Evolutionary conservation across 768 basidiomycete species (phyloP), one percentile per base, ranked within the genome.

Genomic region (Kwoniella newhampshirensis): DNA sequence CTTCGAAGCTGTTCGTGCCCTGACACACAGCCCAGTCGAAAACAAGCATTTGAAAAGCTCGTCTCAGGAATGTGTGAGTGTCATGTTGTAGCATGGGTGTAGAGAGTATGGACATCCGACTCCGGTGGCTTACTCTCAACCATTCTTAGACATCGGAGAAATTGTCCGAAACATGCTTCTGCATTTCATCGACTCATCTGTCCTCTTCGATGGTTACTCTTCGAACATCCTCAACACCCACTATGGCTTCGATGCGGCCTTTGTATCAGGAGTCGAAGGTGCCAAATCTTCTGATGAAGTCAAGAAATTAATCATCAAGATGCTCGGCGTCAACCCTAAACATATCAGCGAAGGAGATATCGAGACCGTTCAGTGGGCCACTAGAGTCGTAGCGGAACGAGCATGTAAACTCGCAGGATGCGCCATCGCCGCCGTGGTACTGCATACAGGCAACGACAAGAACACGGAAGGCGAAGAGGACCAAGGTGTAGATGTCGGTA

Each of bases 1-100:
- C 28, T 37, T n/a, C n/a, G n/a, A n/a, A n/a, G n/a, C n/a, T n/a
- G n/a, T n/a, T n/a, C n/a, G n/a, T n/a, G n/a, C n/a, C 26, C 27
- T 53, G 20, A 42, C 13, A 2, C 11, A 20, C 7, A 18, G 13
- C 30, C 3, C 51, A 79, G 78, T 23, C 81, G 83, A 32, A 87
- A 83, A 74, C 96, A 98, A 75, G 89, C 89, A 1, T 98, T 91
- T 73, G 96, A 99, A 78, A 99, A 98, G 80, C 91, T 96, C 79
- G 88, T 99, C 65, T 96, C 91, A 1, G 96, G 96, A 54, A 97
- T 99, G 94, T 99, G 74, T 75, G 51, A 57, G 71, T 69, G 23
- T 1, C 7, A 3, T 23, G 21, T 17, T 28, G 23, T 28, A 8
- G 40, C 40, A 7, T 41, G 17, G 17, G 8, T 5, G 20, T 21